These are phyloP conservation scores for Aspergillus bertholletiae DNA, from an alignment of 495 filamentous ascomycete genomes.

Conservation along the genomic window DNA sequence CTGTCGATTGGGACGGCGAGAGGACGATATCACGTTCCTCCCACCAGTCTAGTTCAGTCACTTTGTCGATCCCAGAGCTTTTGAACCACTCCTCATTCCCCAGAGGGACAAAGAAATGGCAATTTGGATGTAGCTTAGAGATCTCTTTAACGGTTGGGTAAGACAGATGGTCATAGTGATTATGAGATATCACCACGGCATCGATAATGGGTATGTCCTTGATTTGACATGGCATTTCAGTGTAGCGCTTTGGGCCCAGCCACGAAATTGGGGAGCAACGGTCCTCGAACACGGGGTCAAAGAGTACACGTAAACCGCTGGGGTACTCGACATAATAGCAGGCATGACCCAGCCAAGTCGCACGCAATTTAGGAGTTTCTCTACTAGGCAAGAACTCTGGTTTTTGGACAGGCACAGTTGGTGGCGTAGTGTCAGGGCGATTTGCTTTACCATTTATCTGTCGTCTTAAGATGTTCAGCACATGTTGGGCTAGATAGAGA, in stretches of 20 bases:
- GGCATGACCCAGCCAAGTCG: conserved; percentile 96
- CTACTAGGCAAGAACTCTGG: conserved; percentile 67
- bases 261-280: conserved; percentile 76
- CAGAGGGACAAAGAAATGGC: conserved; percentile 83
- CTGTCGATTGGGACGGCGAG: conserved; percentile 30
- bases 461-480: conserved; percentile 36
- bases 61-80: conserved; percentile 59
- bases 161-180: conserved; percentile 92
- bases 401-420: conserved; percentile 62
- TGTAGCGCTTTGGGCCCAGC: conserved; percentile 77
- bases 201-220: conserved; percentile 81
- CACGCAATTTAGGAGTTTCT: conserved; percentile 60
- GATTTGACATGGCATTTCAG: conserved; percentile 71
- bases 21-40: conserved; percentile 72
- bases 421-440: conserved; percentile 58
- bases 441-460: conserved; percentile 56
- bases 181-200: conserved; percentile 86
- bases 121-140: conserved; percentile 66
- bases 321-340: conserved; percentile 95
- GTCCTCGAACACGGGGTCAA: conserved; percentile 92
- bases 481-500: background rate
- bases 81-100: conserved; percentile 89
- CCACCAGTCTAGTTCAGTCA: conserved; percentile 97
- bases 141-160: conserved; percentile 70
- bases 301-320: conserved; percentile 79